Evolutionary conservation across 169 alveolate species (phyloP).

Genomic region (Plasmodium reichenowi): DNA sequence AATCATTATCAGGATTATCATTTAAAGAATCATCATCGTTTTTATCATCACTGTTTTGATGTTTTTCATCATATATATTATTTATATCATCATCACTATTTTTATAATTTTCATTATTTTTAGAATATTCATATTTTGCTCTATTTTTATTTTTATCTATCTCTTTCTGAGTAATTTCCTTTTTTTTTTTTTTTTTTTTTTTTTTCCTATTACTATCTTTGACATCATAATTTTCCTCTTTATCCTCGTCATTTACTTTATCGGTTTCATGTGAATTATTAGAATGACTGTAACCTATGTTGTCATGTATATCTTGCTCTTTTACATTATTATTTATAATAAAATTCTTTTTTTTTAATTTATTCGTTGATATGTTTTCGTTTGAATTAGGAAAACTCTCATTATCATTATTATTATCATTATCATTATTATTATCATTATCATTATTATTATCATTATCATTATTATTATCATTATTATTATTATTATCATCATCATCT

Average conservation of each 20-base stretch:
- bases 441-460: not conserved
- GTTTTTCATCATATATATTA: not conserved
- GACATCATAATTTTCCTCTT: not conserved
- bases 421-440: too few species aligned
- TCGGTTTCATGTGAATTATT: not conserved
- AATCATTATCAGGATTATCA: not conserved
- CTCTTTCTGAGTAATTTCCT: not conserved
- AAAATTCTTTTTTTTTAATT: not conserved
- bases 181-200: conserved; percentile 31
- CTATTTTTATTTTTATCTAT: conserved; percentile 1
- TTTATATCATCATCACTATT: not conserved
- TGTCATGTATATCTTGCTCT: not conserved
- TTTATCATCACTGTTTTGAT: not conserved
- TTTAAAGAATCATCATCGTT: conserved; percentile 6
- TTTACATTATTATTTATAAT: not conserved
- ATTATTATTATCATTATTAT: not conserved
- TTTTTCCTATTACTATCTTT: conserved; percentile 13
- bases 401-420: not conserved
- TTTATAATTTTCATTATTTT: not conserved
- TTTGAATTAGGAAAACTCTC: not conserved
- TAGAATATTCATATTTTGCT: not conserved
- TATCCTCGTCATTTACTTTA: conserved; percentile 5
- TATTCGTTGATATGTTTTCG: not conserved
- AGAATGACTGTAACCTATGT: not conserved
- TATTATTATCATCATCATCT: conserved; percentile 1